phyloP scores from a whole-genome alignment of 2,329 filamentous ascomycete species.

The Colletotrichum liaoningense region DNA sequence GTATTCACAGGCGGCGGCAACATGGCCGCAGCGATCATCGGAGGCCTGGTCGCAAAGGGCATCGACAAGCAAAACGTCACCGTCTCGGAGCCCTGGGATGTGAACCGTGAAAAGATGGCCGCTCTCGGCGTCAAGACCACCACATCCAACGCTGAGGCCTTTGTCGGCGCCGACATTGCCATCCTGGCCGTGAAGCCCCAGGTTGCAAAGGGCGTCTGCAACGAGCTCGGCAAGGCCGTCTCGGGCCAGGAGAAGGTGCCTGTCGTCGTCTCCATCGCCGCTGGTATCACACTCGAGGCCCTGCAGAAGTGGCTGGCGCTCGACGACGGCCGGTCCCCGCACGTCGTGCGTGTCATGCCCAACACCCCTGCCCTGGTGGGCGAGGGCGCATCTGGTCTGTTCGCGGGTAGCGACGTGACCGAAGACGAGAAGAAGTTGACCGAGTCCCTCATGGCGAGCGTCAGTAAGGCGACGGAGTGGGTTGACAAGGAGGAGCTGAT shows the following conservation, averaged over 20 bases:
- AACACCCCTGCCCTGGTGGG: constrained; percentile 63
- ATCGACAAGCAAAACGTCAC: constrained; percentile 56
- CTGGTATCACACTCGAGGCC: constrained; percentile 56
- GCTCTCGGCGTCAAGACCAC: constrained; percentile 58
- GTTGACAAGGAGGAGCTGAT: constrained; percentile 61
- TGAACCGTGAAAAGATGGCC: constrained; percentile 62
- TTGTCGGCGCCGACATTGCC: constrained; percentile 55
- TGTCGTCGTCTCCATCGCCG: constrained; percentile 60
- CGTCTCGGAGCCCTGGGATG: constrained; percentile 64
- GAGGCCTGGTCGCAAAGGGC: constrained; percentile 57
- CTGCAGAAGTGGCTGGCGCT: constrained; percentile 55
- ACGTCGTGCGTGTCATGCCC: constrained; percentile 64
- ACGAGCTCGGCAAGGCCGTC: constrained; percentile 57
- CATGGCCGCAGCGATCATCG: constrained; percentile 65
- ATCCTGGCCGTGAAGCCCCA: constrained; percentile 65
- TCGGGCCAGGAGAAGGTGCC: constrained; percentile 47
- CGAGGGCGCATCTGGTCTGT: constrained; percentile 61
- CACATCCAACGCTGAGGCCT: constrained; percentile 57
- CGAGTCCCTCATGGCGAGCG: constrained; percentile 54
- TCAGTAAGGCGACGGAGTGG: constrained; percentile 62
- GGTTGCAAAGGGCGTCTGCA: constrained; percentile 58
- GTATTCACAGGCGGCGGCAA: constrained; percentile 56
- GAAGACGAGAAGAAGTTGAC: constrained; percentile 55
- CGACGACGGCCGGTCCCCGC: constrained; percentile 50
- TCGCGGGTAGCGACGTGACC: constrained; percentile 55